phyloP scores from a whole-genome alignment of 306 rosid species.

The Corylus heterophylla region DNA sequence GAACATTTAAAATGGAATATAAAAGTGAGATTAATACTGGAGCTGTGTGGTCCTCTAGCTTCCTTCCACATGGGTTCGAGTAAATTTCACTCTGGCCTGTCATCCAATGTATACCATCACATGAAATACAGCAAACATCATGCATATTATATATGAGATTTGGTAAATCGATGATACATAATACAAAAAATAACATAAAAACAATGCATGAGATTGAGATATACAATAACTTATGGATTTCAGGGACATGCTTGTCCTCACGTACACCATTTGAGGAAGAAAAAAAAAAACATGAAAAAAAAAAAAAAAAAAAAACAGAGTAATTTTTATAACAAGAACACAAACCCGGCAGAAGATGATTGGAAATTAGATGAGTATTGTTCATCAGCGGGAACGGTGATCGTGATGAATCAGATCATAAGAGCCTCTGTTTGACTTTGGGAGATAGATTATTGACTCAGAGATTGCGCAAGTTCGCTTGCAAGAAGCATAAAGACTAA shows the following conservation, averaged over 20 bases:
- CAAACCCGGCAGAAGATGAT: slow-evolving; percentile 9
- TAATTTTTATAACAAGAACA: slow-evolving; percentile 16
- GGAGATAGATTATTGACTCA: slow-evolving; percentile 64
- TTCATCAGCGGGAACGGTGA: slow-evolving; percentile 34
- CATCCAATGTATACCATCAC: slow-evolving; percentile 23
- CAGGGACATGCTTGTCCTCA: slow-evolving; percentile 40
- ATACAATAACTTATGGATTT: slow-evolving; percentile 33
- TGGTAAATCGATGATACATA: slow-evolving; percentile 8
- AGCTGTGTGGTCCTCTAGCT: slow-evolving; percentile 34
- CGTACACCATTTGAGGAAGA: slow-evolving; percentile 21
- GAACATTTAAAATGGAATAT: neutral
- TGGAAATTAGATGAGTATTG: neutral
- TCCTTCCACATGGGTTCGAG: slow-evolving; percentile 55
- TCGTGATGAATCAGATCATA: slow-evolving; percentile 39
- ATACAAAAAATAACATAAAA: slow-evolving; percentile 1
- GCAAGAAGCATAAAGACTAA: slow-evolving; percentile 61
- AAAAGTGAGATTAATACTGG: slow-evolving; percentile 34
- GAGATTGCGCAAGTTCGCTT: slow-evolving; percentile 74
- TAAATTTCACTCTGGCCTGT: slow-evolving; percentile 39
- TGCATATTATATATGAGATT: slow-evolving; percentile 18
- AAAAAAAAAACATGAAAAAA: neutral
- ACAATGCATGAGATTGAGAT: neutral
- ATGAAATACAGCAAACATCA: slow-evolving; percentile 45
- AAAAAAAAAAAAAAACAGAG: neutral
- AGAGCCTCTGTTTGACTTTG: slow-evolving; percentile 53